phyloP scores from a whole-genome alignment of 805 yeast species.

The Isabelozyma rhagii region DNA sequence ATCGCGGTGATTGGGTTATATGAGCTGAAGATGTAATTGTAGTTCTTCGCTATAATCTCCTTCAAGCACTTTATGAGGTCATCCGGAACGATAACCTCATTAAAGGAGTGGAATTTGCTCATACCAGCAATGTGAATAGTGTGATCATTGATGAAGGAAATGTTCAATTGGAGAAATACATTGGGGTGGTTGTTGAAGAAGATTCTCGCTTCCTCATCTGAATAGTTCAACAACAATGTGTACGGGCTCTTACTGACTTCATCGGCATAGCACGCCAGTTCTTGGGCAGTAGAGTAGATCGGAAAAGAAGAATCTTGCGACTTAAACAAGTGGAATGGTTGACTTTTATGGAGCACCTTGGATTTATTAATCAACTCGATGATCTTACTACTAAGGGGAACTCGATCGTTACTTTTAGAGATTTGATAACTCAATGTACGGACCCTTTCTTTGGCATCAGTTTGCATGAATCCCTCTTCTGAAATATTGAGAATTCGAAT shows the following conservation, averaged over 20 bases:
- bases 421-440: conserved; percentile 26
- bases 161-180: conserved; percentile 48
- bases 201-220: conserved; percentile 28
- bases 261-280: conserved; percentile 42
- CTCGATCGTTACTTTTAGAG: conserved; percentile 3
- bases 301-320: conserved; percentile 28
- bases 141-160: conserved; percentile 35
- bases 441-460: conserved; percentile 11
- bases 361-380: conserved; percentile 65
- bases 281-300: conserved; percentile 71
- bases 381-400: conserved; percentile 32
- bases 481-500: conserved; percentile 26
- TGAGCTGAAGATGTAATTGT: conserved; percentile 20
- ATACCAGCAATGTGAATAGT: conserved; percentile 13
- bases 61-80: conserved; percentile 18
- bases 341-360: conserved; percentile 67
- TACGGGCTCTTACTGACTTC: conserved; percentile 64
- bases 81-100: conserved; percentile 17
- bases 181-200: conserved; percentile 32
- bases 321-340: conserved; percentile 84
- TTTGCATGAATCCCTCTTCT: conserved; percentile 20
- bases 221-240: conserved; percentile 62
- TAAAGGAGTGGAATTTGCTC: conserved; percentile 11
- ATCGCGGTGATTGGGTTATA: conserved; percentile 16
- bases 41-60: conserved; percentile 17